Evolutionary conservation across 116 monocot genomes (phyloP).

Genomic region (Cymodocea nodosa): DNA sequence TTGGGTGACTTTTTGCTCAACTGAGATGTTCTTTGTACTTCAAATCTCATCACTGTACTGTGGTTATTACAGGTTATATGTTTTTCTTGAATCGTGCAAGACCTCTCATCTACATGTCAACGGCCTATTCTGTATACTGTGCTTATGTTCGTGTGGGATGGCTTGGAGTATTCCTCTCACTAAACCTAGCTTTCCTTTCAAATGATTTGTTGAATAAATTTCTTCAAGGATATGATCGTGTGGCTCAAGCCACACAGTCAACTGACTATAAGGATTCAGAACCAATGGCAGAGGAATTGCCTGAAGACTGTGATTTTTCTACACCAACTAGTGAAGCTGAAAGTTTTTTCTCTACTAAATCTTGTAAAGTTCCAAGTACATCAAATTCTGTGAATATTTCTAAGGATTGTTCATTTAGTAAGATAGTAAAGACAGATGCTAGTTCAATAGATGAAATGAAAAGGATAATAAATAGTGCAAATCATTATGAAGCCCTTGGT

Average conservation of each 20-base stretch:
- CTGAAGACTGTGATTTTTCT: constrained; percentile 32
- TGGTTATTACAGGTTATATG: constrained; percentile 45
- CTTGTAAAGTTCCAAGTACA: constrained; percentile 26
- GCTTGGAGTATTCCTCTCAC: constrained; percentile 55
- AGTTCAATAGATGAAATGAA: constrained; percentile 79
- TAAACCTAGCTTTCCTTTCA: constrained; percentile 76
- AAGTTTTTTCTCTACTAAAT: constrained; percentile 12
- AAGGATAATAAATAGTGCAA: constrained; percentile 68
- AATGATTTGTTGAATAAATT: constrained; percentile 72
- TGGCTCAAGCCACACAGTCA: constrained; percentile 19
- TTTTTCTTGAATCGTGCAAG: constrained; percentile 69
- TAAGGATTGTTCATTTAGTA: constrained; percentile 46
- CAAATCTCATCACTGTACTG: neutral
- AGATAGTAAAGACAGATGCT: constrained; percentile 46
- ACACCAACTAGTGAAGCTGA: constrained; percentile 40
- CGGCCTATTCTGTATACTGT: constrained; percentile 68
- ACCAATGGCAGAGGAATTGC: constrained; percentile 47
- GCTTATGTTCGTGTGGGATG: constrained; percentile 61
- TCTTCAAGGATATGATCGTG: constrained; percentile 50
- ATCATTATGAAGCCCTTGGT: constrained; percentile 89
- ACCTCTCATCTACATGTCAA: constrained; percentile 45
- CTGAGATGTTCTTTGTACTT: neutral
- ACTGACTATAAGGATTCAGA: constrained; percentile 47
- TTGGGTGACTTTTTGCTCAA: neutral
- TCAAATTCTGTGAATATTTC: constrained; percentile 31